Base-by-base conservation (phyloP, 768 basidiomycete genomes). In the Chlorophyllum brunneum region DNA sequence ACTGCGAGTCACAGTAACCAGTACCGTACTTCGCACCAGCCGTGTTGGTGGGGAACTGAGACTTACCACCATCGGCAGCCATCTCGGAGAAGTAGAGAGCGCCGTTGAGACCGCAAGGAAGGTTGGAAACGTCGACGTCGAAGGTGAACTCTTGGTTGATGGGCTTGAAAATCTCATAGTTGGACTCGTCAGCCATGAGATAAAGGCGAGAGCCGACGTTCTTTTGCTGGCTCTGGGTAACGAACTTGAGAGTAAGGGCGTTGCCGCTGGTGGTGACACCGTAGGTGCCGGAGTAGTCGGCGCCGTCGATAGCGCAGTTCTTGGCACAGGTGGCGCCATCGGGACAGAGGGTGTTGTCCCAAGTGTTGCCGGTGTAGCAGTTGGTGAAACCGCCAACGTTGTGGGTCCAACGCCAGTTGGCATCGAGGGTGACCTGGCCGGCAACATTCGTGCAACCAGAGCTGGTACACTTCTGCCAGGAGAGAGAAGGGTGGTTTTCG, bases 1-100 rank as follows among this genome's bases (percentile, higher is more conserved):
- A 55, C 34, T 51, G 48, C 15, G 54, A 55, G 27, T 55, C 54
- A 26, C 54, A 55, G 22, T 55, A 55, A 15, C 54, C 54, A 31
- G 54, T 55, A 26, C 54, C 54, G 18, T 55, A 55, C 48, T 51
- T 55, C 10, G 54, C 54, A 44, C 54, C 54, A 33, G 54, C 54
- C 48, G 44, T 51, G 42, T 55, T 55, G 23, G 16, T 33, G 3
- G 48, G 1, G 41, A 38, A 16, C 40, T 43, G 16, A n/a, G 48
- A 20, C 48, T 45, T 31, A 9, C 54, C 54, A 36, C 54, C 54
- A 34, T 55, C 54, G 10, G 39, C 48, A 29, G 43, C 54, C 54
- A 55, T 55, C 43, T 55, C 48, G 15, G 49, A 48, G 37, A 55
- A 55, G 43, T 55, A 55, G 3, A 55, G 37, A 11, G 54, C 48